A percentile compares a stretch with the other conserved stretches of the same genome.
Evolutionary conservation across 805 yeast genomes (phyloP).

Genomic region (Yarrowia divulgata): DNA sequence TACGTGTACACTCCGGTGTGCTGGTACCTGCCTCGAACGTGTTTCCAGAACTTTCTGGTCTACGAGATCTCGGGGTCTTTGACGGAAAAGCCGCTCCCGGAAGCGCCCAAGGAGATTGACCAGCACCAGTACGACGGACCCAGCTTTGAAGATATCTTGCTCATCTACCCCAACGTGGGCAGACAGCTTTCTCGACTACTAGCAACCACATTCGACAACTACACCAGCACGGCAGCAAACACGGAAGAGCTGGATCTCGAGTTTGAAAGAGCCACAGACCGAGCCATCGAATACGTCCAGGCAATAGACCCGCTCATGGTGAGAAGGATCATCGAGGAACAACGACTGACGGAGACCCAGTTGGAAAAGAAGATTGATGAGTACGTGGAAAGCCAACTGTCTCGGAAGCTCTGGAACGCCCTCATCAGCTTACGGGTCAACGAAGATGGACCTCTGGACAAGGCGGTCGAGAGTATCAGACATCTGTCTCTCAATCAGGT

Average conservation of each 20-base stretch:
- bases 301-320: conserved; percentile 47
- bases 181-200: conserved; percentile 54
- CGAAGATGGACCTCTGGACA: conserved; percentile 45
- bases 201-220: conserved; percentile 52
- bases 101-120: conserved; percentile 20
- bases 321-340: conserved; percentile 45
- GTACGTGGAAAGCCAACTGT: conserved; percentile 74
- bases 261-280: conserved; percentile 48
- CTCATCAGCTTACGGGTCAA: conserved; percentile 49
- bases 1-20: conserved; percentile 61
- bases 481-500: conserved; percentile 55
- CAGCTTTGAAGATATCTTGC: conserved; percentile 53
- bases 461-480: conserved; percentile 46
- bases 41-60: conserved; percentile 55
- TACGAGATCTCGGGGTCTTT: conserved; percentile 66
- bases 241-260: conserved; percentile 48
- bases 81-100: conserved; percentile 37
- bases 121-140: conserved; percentile 19
- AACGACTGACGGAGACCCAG: conserved; percentile 48
- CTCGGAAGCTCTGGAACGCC: conserved; percentile 69
- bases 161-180: conserved; percentile 53
- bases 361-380: conserved; percentile 64
- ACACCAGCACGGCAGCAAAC: conserved; percentile 49
- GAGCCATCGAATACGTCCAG: conserved; percentile 51
- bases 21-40: conserved; percentile 57